These are phyloP conservation scores for Zygoascus tannicola DNA, from an alignment of 805 yeast genomes.

Conservation along the genomic window DNA sequence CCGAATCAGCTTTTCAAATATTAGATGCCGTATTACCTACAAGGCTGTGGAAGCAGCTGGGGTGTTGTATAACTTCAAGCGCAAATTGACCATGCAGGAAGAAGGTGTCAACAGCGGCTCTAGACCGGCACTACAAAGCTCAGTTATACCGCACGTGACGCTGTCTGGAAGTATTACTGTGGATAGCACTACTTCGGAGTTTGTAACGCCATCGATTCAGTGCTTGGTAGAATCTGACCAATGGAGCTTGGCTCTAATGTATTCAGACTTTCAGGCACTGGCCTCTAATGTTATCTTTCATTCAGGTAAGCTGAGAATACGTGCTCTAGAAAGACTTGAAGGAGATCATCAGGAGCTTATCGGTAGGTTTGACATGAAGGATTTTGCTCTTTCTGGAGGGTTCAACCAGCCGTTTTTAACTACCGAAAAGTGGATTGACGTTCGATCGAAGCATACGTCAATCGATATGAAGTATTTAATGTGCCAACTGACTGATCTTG, in stretches of 20 bases:
- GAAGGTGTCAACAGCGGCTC: neutral
- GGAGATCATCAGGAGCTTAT: neutral
- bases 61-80: neutral
- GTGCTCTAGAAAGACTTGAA: neutral
- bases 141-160: no score
- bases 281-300: neutral
- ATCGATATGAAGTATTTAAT: neutral
- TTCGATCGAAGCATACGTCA: neutral
- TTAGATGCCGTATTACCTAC: neutral
- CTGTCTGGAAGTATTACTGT: neutral
- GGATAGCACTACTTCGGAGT: neutral
- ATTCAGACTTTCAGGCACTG: neutral
- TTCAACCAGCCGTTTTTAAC: neutral
- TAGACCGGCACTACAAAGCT: neutral
- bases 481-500: neutral
- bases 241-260: neutral
- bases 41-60: neutral
- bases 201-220: neutral
- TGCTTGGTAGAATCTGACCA: neutral
- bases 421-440: neutral
- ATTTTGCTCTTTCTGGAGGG: neutral
- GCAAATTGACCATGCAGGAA: neutral
- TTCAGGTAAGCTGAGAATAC: neutral
- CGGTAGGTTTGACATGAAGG: neutral
- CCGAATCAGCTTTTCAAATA: neutral